Conservation (phyloP, 306 rosid genomes). For the Elaeagnus macrophylla region DNA sequence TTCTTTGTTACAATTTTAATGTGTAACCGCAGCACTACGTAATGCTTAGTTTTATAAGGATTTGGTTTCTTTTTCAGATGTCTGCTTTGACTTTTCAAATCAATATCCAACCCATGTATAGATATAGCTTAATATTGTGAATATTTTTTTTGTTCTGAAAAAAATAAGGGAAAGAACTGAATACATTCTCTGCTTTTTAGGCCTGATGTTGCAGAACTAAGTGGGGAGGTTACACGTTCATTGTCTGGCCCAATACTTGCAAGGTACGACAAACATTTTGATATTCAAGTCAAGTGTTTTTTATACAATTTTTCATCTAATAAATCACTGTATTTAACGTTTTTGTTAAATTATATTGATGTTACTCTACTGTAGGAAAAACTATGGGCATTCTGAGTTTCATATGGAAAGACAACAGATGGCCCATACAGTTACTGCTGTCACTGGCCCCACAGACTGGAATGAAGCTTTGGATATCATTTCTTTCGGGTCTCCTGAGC, state of each 20-base stretch:
- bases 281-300: not conserved
- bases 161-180: too few species aligned
- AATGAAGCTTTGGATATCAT: conserved; percentile 92
- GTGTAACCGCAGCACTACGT: too few species aligned
- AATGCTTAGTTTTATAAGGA: too few species aligned
- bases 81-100: too few species aligned
- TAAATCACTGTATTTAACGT: not conserved
- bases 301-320: not conserved
- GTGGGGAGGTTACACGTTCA: conserved; percentile 76
- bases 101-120: too few species aligned
- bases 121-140: too few species aligned
- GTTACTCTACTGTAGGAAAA: conserved; percentile 42
- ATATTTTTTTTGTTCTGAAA: too few species aligned
- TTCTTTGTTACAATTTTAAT: too few species aligned
- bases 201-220: conserved; percentile 83
- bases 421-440: conserved; percentile 45
- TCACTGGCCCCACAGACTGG: conserved; percentile 88
- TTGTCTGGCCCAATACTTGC: conserved; percentile 52
- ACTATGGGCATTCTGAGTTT: conserved; percentile 53
- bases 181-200: conserved; percentile 26
- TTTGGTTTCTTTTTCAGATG: too few species aligned
- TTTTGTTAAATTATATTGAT: conserved; percentile 4
- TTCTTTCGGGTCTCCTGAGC: conserved; percentile 91
- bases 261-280: conserved; percentile 32
- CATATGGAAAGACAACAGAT: conserved; percentile 53